Evolutionary conservation across 2,329 filamentous ascomycete genomes (phyloP).

Genomic region (Penicillium italicum): DNA sequence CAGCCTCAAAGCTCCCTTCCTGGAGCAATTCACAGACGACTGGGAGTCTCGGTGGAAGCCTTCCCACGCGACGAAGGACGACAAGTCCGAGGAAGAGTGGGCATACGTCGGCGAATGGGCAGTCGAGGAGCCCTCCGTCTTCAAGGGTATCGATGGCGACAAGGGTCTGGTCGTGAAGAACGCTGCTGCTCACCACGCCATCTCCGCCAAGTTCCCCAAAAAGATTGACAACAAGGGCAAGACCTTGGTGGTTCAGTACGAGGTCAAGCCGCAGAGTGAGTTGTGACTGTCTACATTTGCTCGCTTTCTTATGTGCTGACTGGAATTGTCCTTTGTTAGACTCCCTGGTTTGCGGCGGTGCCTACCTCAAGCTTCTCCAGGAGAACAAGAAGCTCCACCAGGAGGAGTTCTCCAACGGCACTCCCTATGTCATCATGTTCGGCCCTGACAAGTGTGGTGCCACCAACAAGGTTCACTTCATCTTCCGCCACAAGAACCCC

Average conservation of each 20-base stretch:
- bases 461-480: slow-evolving; percentile 97
- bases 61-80: slow-evolving; percentile 95
- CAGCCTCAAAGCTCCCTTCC: slow-evolving; percentile 83
- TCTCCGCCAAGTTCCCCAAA: slow-evolving; percentile 97
- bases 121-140: slow-evolving; percentile 86
- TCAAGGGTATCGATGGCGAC: slow-evolving; percentile 90
- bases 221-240: slow-evolving; percentile 97
- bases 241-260: slow-evolving; percentile 95
- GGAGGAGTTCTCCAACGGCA: slow-evolving; percentile 96
- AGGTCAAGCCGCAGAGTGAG: slow-evolving; percentile 97
- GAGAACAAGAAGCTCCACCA: slow-evolving; percentile 96
- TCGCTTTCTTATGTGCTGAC: neutral
- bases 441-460: slow-evolving; percentile 98
- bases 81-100: slow-evolving; percentile 82
- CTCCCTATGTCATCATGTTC: slow-evolving; percentile 99
- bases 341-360: slow-evolving; percentile 94
- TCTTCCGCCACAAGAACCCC: slow-evolving; percentile 99
- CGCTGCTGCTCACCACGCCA: slow-evolving; percentile 95
- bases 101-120: slow-evolving; percentile 95
- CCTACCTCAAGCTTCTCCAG: slow-evolving; percentile 97
- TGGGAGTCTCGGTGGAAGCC: slow-evolving; percentile 93
- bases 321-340: slow-evolving; percentile 51
- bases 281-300: slow-evolving; percentile 20
- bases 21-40: slow-evolving; percentile 97
- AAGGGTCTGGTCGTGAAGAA: slow-evolving; percentile 99